Conservation (phyloP, 768 basidiomycete genomes). For the Mycena kentingensis region DNA sequence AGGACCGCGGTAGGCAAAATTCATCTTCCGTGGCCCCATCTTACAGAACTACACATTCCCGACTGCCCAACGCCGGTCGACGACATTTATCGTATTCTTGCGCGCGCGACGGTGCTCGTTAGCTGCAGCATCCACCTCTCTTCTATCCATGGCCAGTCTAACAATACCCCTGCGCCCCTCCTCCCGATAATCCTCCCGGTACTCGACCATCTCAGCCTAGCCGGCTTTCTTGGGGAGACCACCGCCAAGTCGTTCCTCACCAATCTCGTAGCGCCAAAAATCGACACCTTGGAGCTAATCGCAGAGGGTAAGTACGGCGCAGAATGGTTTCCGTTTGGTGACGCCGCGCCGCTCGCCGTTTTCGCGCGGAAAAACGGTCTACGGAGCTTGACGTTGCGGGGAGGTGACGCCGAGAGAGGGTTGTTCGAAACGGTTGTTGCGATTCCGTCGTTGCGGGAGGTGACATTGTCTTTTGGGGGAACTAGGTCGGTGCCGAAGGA, state of each 20-base stretch:
- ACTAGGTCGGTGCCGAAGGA: neutral
- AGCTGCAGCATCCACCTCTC: conserved; percentile 6
- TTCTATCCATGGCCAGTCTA: neutral
- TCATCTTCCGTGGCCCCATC: conserved; percentile 8
- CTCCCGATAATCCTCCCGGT: neutral
- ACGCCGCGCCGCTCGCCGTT: conserved; percentile 2
- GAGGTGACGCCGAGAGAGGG: neutral
- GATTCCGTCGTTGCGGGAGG: conserved; percentile 18
- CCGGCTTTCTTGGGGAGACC: no score
- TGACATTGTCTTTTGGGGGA: neutral
- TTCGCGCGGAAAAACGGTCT: conserved; percentile 9
- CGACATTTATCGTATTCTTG: conserved; percentile 4
- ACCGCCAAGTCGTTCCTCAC: conserved; percentile 5
- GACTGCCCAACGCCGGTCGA: neutral
- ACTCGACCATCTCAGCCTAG: no score
- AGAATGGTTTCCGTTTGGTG: conserved; percentile 1
- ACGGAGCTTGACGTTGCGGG: conserved; percentile 3
- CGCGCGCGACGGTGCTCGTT: conserved; percentile 11
- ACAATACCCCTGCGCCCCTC: no score
- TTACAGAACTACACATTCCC: neutral
- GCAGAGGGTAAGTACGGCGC: neutral
- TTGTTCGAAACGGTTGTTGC: conserved; percentile 12
- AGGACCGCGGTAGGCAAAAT: neutral
- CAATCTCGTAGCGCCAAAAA: conserved; percentile 2
- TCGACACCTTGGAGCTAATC: conserved; percentile 7